Conservation (phyloP, 768 basidiomycete genomes). For the Chlorophyllum brunneum region DNA sequence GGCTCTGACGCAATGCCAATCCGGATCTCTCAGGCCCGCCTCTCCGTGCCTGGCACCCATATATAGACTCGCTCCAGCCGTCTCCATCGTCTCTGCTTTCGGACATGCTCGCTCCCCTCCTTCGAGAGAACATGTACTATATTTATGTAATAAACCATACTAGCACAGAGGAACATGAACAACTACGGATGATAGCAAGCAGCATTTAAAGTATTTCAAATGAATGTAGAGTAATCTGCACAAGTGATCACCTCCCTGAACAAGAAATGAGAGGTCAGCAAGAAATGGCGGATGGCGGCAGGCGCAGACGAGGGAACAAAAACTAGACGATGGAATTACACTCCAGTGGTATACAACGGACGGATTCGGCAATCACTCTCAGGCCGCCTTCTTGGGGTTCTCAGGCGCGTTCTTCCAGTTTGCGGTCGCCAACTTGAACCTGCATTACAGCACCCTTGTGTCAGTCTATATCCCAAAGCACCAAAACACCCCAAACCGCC, state of each 20-base stretch:
- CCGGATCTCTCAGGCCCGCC: slow-evolving; percentile 9
- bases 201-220: slow-evolving; percentile 9
- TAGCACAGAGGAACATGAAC: slow-evolving; percentile 25
- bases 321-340: background rate
- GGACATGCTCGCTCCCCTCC: background rate
- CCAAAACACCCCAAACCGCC: slow-evolving; percentile 15
- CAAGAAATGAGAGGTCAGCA: background rate
- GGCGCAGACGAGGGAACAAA: slow-evolving; percentile 4
- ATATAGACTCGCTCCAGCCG: background rate
- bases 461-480: slow-evolving; percentile 15
- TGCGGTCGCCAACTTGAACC: slow-evolving; percentile 69
- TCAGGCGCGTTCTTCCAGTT: slow-evolving; percentile 79
- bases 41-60: slow-evolving; percentile 7
- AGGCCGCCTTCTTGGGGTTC: slow-evolving; percentile 48
- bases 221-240: slow-evolving; percentile 2
- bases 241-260: background rate
- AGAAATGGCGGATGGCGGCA: slow-evolving; percentile 6
- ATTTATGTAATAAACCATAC: slow-evolving; percentile 18
- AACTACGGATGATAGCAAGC: slow-evolving; percentile 15
- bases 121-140: slow-evolving; percentile 4
- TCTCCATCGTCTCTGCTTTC: background rate
- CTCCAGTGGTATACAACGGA: slow-evolving; percentile 1
- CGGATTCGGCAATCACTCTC: slow-evolving; percentile 6
- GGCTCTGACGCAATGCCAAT: slow-evolving; percentile 9
- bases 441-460: slow-evolving; percentile 21